Evolutionary conservation across 371 early-diverging fungal genomes (phyloP), one percentile per base, ranked within the genome.

Genomic region (Mortierella sp.): DNA sequence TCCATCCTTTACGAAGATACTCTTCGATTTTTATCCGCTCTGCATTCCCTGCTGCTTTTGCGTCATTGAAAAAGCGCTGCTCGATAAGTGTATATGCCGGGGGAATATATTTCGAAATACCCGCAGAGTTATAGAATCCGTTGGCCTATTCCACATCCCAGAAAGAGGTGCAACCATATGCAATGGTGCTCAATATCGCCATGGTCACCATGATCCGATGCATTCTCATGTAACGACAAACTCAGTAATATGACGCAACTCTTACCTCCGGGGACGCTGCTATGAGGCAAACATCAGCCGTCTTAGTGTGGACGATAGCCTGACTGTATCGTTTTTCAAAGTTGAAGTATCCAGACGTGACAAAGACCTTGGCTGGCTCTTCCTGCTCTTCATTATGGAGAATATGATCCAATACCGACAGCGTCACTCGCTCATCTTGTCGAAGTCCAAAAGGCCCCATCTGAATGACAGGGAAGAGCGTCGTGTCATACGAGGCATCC

Each of bases 301-400:
- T 86, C 5, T 58, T 55, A 27, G 90, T 86, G 23, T 79, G 76
- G 19, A 91, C 65, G 34, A 96, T 89, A 30, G 81, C 78, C 14
- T 82, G 53, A 43, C 89, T 87, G 81, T 89, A 89, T 31, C 79
- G 69, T 11, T 90, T 84, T 0, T 92, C 90, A 54, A 98, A 90
- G 78, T 98, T 98, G 63, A 98, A 93, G 66, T 98, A 98, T n/a
- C 96, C 97, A 5, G 97, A 94, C 1, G 94, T 91, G 47, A 97
- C 81, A 59, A 87, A 80, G 43, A 87, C 83, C 4, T 82, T 81
- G 82, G 89, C 83, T 19, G 60, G 53, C 19, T 52, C 73, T 1
- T 78, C 44, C 28, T 76, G 69, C 2, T 54, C 57, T 8, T 63
- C 72, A 52, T 53, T 79, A 56, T 70, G 67, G 37, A 83, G 71